Evolutionary conservation across 2,329 filamentous ascomycete species (phyloP), one percentile per base, ranked within the genome.

Genomic region (Xylariaceae sp.): DNA sequence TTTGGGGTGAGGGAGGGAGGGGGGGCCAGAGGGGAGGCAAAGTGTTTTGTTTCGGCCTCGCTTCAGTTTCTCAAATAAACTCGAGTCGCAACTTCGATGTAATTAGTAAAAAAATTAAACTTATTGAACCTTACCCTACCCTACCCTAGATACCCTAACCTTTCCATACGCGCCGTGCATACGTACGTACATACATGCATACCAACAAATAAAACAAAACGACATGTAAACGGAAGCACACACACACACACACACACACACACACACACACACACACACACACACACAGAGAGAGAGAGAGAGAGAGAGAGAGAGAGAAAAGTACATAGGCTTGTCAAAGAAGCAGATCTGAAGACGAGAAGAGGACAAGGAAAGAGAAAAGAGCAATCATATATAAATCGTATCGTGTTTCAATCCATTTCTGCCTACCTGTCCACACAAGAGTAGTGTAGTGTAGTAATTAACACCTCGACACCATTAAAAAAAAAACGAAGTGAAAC

Each of bases 1-100:
- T 19, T 19, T 74, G 47, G 62, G 64, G 52, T 19, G 19, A 19
- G 19, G 19, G 19, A 19, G 19, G 19, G 19, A 2, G 19, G 19
- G 19, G 19, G 1, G 19, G 19, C 19, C 19, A 19, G 19, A 2
- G 19, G 19, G 19, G 19, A 19, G 19, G 19, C 19, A 19, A 19
- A 60, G 58, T 51, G 60, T 57, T 3, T 42, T 27, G 40, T 3
- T 8, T 7, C n/a, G 6, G 11, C 29, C 29, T 6, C 4, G n/a
- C 26, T 9, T 7, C 12, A 4, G n/a, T 40, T 19, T 40, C 9
- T 19, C 7, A 19, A 19, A 19, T 19, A 19, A 19, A 19, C 19
- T 19, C 19, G 19, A 19, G 19, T 19, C 19, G 19, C 19, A 19
- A 19, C 19, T 19, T 19, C 19, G 19, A 19, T 19, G 19, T 19